A percentile compares a stretch with the other conserved stretches of the same genome.
Conservation (phyloP, 306 rosid species). For the Glycine tomentella region DNA sequence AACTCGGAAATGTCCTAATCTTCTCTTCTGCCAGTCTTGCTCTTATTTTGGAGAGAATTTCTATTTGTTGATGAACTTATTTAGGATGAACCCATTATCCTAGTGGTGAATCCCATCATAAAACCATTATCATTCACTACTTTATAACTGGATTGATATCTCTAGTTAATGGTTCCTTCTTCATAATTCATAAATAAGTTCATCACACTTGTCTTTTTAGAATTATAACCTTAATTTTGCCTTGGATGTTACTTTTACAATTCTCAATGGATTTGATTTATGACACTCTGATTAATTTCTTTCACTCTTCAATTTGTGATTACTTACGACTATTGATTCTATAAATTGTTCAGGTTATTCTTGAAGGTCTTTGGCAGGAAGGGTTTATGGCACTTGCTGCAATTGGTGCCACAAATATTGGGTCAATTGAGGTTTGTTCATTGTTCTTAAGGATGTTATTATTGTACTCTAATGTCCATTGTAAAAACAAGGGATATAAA, state of each 20-base stretch:
- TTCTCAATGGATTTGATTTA: slow-evolving; percentile 38
- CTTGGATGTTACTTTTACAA: slow-evolving; percentile 26
- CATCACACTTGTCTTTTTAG: neutral
- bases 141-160: too few species aligned
- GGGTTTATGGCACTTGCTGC: slow-evolving; percentile 96
- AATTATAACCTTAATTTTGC: slow-evolving; percentile 5
- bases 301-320: slow-evolving; percentile 13
- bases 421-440: slow-evolving; percentile 88
- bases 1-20: slow-evolving; percentile 16
- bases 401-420: slow-evolving; percentile 89
- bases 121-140: slow-evolving; percentile 11
- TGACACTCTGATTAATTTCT: slow-evolving; percentile 25
- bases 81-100: neutral
- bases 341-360: slow-evolving; percentile 72
- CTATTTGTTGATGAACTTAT: neutral
- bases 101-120: slow-evolving; percentile 21
- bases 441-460: slow-evolving; percentile 40
- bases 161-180: too few species aligned
- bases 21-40: neutral
- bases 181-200: slow-evolving; percentile 6
- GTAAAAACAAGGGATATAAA: slow-evolving; percentile 34
- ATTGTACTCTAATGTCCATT: neutral
- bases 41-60: neutral
- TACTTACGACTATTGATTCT: slow-evolving; percentile 3
- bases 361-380: slow-evolving; percentile 93